A percentile compares a stretch with the other conserved stretches of the same genome.
Evolutionary conservation across 208 protist genomes (phyloP).

Genomic region (Vickermania ingenoplastis): DNA sequence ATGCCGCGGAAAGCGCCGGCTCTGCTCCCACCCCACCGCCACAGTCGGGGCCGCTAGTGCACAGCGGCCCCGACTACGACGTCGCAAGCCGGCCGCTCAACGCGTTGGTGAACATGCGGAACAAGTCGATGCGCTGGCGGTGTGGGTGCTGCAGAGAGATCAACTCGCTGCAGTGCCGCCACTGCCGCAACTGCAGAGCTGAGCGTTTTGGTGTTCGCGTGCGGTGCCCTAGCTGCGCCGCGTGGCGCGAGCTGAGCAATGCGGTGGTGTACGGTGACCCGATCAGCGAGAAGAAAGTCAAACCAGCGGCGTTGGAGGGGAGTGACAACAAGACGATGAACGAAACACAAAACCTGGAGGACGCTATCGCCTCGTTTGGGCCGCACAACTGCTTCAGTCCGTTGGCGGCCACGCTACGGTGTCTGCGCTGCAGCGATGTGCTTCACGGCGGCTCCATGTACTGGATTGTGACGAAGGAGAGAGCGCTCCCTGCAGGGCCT

Average conservation of each 20-base stretch:
- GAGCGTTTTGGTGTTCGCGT: slow-evolving; percentile 48
- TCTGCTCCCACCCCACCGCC: neutral
- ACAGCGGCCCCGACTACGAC: slow-evolving; percentile 7
- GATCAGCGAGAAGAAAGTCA: neutral
- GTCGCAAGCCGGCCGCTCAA: slow-evolving; percentile 39
- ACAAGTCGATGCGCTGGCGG: slow-evolving; percentile 51
- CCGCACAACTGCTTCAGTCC: slow-evolving; percentile 36
- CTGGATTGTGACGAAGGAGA: neutral
- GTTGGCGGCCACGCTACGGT: slow-evolving; percentile 23
- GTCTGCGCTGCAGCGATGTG: slow-evolving; percentile 21
- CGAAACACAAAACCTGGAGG: too few relatives aligned
- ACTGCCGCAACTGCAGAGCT: slow-evolving; percentile 37
- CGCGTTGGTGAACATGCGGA: slow-evolving; percentile 41
- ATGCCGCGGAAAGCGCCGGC: neutral
- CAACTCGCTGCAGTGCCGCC: slow-evolving; percentile 42
- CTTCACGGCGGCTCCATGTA: slow-evolving; percentile 41
- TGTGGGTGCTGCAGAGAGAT: slow-evolving; percentile 48
- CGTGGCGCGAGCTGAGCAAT: slow-evolving; percentile 23
- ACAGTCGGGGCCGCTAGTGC: too few relatives aligned
- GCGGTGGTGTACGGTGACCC: slow-evolving; percentile 24
- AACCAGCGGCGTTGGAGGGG: too few relatives aligned
- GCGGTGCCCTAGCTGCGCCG: slow-evolving; percentile 27
- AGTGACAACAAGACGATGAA: too few relatives aligned
- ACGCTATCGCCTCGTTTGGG: too few relatives aligned
- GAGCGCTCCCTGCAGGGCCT: neutral